Percentiles rank a stretch among this genome's conserved stretches.
phyloP scores from a whole-genome alignment of 2,329 filamentous ascomycete genomes.

The Sporothrix variecibatus region DNA sequence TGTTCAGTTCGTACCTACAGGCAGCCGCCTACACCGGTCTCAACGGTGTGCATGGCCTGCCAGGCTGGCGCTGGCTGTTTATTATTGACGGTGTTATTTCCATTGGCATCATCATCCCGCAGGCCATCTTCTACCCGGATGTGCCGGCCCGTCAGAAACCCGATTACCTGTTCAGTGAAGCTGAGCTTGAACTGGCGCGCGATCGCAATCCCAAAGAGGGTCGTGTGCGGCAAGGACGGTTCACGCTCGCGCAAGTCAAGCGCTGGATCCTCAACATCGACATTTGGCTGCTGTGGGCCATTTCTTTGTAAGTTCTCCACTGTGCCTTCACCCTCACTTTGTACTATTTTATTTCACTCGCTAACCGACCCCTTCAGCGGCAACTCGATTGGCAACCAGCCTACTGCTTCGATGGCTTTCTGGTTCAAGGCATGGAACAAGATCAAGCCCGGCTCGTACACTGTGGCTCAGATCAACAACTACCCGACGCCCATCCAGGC shows the following conservation, averaged over 20 bases:
- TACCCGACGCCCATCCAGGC: slow-evolving; percentile 29
- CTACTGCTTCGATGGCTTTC: slow-evolving; percentile 26
- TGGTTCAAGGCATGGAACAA: slow-evolving; percentile 31
- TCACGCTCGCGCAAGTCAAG: slow-evolving; percentile 24
- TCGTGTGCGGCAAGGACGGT: slow-evolving; percentile 25
- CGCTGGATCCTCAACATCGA: slow-evolving; percentile 24
- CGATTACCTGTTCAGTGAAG: slow-evolving; percentile 20
- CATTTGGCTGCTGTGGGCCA: slow-evolving; percentile 28
- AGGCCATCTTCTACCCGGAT: slow-evolving; percentile 49
- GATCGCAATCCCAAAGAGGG: slow-evolving; percentile 29
- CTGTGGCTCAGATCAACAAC: slow-evolving; percentile 29
- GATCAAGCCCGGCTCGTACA: slow-evolving; percentile 24
- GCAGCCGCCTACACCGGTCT: slow-evolving; percentile 50
- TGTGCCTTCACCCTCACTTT: neutral
- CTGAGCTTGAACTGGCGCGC: slow-evolving; percentile 27
- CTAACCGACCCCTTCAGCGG: neutral
- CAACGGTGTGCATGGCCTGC: slow-evolving; percentile 49
- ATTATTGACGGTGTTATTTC: slow-evolving; percentile 59
- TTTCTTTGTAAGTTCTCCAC: slow-evolving; percentile 22
- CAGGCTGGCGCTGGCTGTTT: slow-evolving; percentile 56
- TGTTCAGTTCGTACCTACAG: slow-evolving; percentile 39
- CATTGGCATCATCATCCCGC: slow-evolving; percentile 53
- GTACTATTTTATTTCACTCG: neutral
- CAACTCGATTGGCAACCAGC: slow-evolving; percentile 24
- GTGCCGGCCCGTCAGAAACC: slow-evolving; percentile 43